phyloP scores from a whole-genome alignment of 2,329 filamentous ascomycete species.

The Emmonsiellopsis sp. region DNA sequence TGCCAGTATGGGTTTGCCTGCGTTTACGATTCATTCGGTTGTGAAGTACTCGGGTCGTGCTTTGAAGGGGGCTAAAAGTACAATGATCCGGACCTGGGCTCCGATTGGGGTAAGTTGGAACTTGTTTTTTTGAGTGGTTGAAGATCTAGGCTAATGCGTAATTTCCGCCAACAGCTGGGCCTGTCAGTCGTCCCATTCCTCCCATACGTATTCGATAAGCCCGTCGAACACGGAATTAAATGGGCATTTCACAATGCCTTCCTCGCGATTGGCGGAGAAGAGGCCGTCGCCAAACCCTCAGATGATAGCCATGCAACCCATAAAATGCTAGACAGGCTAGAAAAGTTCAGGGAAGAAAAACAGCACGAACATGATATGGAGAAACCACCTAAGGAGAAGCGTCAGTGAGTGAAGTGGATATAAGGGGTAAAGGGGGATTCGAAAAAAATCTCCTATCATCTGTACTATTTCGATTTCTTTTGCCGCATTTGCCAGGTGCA shows the following conservation, averaged over 20 bases:
- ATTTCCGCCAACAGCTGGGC: slow-evolving; percentile 41
- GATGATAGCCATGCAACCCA: slow-evolving; percentile 1
- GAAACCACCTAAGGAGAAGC: slow-evolving; percentile 15
- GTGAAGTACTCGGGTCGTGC: slow-evolving; percentile 81
- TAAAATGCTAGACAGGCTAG: slow-evolving; percentile 16
- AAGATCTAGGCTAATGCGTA: slow-evolving; percentile 11
- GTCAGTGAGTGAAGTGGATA: background rate
- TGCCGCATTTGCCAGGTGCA: background rate
- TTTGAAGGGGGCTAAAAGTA: slow-evolving; percentile 74
- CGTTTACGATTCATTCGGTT: slow-evolving; percentile 87
- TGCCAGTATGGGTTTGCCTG: slow-evolving; percentile 88
- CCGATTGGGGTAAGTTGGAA: slow-evolving; percentile 72
- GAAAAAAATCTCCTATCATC: background rate
- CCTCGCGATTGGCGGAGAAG: slow-evolving; percentile 58
- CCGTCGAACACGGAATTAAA: slow-evolving; percentile 85
- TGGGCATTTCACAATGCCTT: slow-evolving; percentile 83
- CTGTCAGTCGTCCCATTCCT: slow-evolving; percentile 71
- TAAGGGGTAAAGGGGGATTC: background rate
- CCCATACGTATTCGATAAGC: slow-evolving; percentile 78
- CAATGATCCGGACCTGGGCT: slow-evolving; percentile 68
- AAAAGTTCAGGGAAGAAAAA: slow-evolving; percentile 15
- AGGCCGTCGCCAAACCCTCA: slow-evolving; percentile 37
- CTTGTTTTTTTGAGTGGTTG: background rate
- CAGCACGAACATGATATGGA: slow-evolving; percentile 18
- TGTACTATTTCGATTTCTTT: background rate